Percentiles rank a stretch among this genome's conserved stretches.
These are phyloP conservation scores for Dendryphion nanum DNA, from an alignment of 2,329 filamentous ascomycete genomes.

Conservation along the genomic window DNA sequence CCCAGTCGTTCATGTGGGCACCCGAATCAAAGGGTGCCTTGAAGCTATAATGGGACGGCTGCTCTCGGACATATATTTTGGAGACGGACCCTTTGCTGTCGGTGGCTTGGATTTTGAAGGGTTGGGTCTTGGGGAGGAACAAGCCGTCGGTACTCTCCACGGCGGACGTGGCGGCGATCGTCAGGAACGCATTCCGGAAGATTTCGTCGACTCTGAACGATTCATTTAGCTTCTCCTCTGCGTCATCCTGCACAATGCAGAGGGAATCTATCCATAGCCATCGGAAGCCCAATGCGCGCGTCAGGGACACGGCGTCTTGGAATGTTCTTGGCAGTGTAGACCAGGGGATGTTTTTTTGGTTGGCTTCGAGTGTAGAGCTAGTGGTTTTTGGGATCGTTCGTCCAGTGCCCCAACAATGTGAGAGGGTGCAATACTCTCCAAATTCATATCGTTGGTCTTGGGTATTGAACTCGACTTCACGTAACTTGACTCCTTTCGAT, in stretches of 20 bases:
- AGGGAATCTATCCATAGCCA: constrained; percentile 39
- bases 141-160: constrained; percentile 27
- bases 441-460: constrained; percentile 27
- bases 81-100: constrained; percentile 31
- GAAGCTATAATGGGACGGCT: constrained; percentile 37
- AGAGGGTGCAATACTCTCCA: constrained; percentile 33
- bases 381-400: constrained; percentile 29
- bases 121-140: constrained; percentile 20
- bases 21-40: constrained; percentile 33
- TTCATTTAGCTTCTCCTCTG: constrained; percentile 23
- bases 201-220: constrained; percentile 27
- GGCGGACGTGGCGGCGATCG: constrained; percentile 33
- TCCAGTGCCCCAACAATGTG: constrained; percentile 33
- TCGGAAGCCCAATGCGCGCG: constrained; percentile 33
- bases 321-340: constrained; percentile 29
- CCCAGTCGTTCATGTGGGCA: constrained; percentile 37
- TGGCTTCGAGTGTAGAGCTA: constrained; percentile 19
- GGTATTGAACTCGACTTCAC: constrained; percentile 25
- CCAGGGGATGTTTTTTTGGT: constrained; percentile 30
- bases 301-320: constrained; percentile 36
- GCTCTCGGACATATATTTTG: constrained; percentile 34
- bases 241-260: constrained; percentile 33
- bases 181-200: constrained; percentile 33
- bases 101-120: constrained; percentile 33
- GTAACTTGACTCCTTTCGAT: constrained; percentile 27